Evolutionary conservation across 2,329 filamentous ascomycete genomes (phyloP).

Genomic region (Macrophomina pseudophaseolina): DNA sequence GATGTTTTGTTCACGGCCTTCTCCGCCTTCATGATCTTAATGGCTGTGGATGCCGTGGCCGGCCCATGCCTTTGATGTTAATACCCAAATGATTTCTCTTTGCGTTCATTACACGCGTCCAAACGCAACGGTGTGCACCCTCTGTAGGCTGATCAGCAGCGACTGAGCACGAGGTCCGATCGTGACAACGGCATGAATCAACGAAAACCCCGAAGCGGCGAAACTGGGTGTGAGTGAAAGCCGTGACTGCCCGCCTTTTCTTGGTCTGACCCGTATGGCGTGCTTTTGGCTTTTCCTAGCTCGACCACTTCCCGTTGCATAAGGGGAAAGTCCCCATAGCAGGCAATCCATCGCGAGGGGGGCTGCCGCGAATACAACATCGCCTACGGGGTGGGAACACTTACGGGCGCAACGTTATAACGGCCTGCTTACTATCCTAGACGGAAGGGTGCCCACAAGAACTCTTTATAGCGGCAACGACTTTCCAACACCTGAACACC

Average conservation of each 20-base stretch:
- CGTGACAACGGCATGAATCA: slow-evolving; percentile 4
- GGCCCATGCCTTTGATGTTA: slow-evolving; percentile 12
- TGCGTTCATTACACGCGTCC: not conserved
- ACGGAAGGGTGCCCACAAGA: not conserved
- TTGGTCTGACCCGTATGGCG: slow-evolving; percentile 2
- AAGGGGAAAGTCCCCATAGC: slow-evolving; percentile 7
- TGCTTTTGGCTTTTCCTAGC: slow-evolving; percentile 25
- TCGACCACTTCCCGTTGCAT: not conserved
- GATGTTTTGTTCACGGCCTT: not conserved
- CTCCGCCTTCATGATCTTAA: slow-evolving; percentile 2
- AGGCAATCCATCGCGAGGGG: not conserved
- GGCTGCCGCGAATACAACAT: not conserved
- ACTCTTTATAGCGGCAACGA: slow-evolving; percentile 8
- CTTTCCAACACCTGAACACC: slow-evolving; percentile 16
- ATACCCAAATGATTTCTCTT: slow-evolving; percentile 22
- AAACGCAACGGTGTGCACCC: not conserved
- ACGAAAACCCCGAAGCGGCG: slow-evolving; percentile 6
- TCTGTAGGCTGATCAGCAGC: not conserved
- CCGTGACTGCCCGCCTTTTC: slow-evolving; percentile 16
- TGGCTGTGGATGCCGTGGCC: slow-evolving; percentile 9
- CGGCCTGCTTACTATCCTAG: not conserved
- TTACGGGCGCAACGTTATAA: slow-evolving; percentile 9
- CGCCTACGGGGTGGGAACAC: not conserved
- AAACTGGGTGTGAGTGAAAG: not conserved
- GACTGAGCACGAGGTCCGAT: not conserved